Base-by-base conservation (phyloP, 2,329 filamentous ascomycete species). In the Colletotrichum horii region DNA sequence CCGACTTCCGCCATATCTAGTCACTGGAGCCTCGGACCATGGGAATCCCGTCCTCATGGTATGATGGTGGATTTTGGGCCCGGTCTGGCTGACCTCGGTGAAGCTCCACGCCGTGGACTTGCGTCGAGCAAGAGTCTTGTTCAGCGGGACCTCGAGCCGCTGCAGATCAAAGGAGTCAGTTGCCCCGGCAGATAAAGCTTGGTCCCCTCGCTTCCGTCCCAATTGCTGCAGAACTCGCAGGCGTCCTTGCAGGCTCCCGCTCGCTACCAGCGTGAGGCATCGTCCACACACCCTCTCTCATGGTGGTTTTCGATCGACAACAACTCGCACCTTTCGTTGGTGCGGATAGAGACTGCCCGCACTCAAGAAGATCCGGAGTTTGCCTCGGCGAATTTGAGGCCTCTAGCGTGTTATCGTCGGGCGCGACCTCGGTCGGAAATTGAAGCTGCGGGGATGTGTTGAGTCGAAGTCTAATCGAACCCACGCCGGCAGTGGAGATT, bases 121-220 rank as follows among this genome's bases (percentile, higher is more conserved):
- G 66, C 67, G 69, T 36, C 34, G 26, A 56, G 36, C 36, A 52
- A 66, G 19, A 71, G 67, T 75, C 72, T 75, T 75, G 72, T 75
- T 75, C 61, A 71, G 72, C 72, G 72, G 72, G 68, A 30, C 38
- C 38, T 55, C 12, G 32, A 52, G 34, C 11, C 26, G 26, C 48
- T 60, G 68, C 36, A 66, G 61, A 66, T 66, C 72, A 66, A 66
- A 60, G 66, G 26, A 60, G 60, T n/a, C 48, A 36, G 60, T 9
- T 26, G 15, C 55, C 61, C 48, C 60, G 38, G 60, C 67, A 71
- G 28, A 69, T 32, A 48, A 74, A 61, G 60, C 36, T 58, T 55
- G 72, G 38, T 24, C 36, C 24, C 24, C 24, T 71, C 52, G 61
- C 24, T 34, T 22, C 19, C 30, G n/a, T 34, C 52, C 68, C 52